phyloP scores from a whole-genome alignment of 139 green algal species.

The Zygnema cylindricum region DNA sequence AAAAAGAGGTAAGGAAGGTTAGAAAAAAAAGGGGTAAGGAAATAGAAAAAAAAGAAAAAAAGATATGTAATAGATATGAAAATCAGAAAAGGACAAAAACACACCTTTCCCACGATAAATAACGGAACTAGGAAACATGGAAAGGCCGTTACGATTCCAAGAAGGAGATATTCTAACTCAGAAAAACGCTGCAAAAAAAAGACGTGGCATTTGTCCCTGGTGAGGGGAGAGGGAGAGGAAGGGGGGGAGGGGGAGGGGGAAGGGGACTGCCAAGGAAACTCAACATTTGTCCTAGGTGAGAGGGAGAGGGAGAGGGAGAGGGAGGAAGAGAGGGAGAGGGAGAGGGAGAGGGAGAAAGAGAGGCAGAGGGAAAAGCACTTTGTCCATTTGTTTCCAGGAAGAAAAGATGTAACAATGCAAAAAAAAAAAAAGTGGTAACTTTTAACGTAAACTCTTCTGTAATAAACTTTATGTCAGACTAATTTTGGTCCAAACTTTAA shows the following conservation, averaged over 20 bases:
- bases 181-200: slow-evolving; percentile 50
- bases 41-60: not conserved
- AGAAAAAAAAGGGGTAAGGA: too few relatives aligned
- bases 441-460: too few relatives aligned
- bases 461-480: too few relatives aligned
- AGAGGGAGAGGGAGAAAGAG: not conserved
- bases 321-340: not conserved
- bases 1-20: too few relatives aligned
- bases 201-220: not conserved
- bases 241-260: not conserved
- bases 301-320: not conserved
- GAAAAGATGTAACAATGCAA: too few relatives aligned
- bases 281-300: not conserved
- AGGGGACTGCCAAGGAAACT: not conserved
- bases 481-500: too few relatives aligned
- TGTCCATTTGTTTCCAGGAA: too few relatives aligned
- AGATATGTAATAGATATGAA: slow-evolving; percentile 3
- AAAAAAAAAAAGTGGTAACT: too few relatives aligned
- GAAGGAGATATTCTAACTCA: slow-evolving; percentile 77
- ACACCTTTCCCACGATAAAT: slow-evolving; percentile 72
- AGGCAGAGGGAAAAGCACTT: not conserved
- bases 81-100: not conserved
- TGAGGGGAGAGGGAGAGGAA: not conserved
- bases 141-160: slow-evolving; percentile 75
- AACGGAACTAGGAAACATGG: slow-evolving; percentile 84